Conservation (phyloP, 2,329 filamentous ascomycete genomes). For the Trichoderma sp. region DNA sequence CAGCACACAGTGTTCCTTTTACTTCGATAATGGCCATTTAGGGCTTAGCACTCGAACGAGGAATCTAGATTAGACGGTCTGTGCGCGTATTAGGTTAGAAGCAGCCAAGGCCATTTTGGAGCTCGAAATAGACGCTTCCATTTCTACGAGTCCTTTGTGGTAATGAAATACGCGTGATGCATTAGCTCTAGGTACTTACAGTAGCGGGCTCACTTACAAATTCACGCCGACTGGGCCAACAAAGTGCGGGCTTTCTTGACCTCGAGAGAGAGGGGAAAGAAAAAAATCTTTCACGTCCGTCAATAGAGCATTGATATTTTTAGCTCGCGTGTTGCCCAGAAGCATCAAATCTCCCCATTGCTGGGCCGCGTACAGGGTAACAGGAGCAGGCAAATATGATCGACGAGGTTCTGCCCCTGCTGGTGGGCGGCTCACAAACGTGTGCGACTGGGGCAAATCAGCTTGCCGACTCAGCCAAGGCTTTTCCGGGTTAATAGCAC, state of each 20-base stretch:
- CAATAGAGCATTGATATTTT: not conserved
- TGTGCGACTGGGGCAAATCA: not conserved
- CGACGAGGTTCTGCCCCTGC: constrained; percentile 12
- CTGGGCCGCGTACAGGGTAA: not conserved
- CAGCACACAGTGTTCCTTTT: not conserved
- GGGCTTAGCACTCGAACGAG: not conserved
- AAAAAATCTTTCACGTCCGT: not conserved
- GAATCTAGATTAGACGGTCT: not conserved
- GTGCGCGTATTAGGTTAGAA: not conserved
- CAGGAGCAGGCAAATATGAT: constrained; percentile 2
- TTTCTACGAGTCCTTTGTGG: not conserved
- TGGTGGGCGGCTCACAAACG: constrained; percentile 7
- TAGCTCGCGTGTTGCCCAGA: constrained; percentile 1
- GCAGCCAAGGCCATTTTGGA: not conserved
- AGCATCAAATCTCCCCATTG: constrained; percentile 3
- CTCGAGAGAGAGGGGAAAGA: not conserved
- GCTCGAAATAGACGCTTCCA: not conserved
- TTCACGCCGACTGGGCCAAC: not conserved
- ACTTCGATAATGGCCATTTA: not conserved
- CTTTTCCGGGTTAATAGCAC: not conserved
- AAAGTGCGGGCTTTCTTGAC: not conserved
- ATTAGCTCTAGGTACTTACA: not conserved
- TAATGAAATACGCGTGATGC: not conserved
- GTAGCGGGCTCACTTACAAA: not conserved
- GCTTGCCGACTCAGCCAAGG: not conserved